Base-by-base conservation (phyloP, 257 asterid genomes). In the Salvia miltiorrhiza region DNA sequence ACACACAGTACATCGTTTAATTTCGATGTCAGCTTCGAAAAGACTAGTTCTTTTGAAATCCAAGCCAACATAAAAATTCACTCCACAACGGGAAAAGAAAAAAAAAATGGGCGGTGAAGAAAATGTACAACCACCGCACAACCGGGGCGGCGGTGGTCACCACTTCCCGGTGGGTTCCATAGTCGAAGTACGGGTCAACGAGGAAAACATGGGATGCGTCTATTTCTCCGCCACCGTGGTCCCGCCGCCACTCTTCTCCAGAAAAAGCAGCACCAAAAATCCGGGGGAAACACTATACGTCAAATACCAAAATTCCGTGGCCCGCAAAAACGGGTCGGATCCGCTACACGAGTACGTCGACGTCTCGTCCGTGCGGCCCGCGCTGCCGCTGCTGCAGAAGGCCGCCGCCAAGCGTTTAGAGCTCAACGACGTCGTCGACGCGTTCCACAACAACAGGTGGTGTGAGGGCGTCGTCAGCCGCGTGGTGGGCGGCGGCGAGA, bases 401-500 rank as follows among this genome's bases (percentile, higher is more conserved):
- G 57, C 63, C 9, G 57, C 63, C 9, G 59, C 58, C 0, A 8
- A 52, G 62, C 13, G 56, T 8, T 82, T 75, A 57, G 74, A 63
- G 26, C 66, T 65, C 0, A 49, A 77, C 70, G 90, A 87, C 82
- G 79, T 66, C 30, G 94, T 89, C 19, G 94, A 89, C 48, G 92
- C 88, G 0, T 82, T 54, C 30, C 72, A 59, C 53, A 65, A 64
- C 52, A 90, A 87, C 21, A 88, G 88, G 23, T 87, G 94, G 92
- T 87, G 96, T 90, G 82, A 75, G 3, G 94, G 92, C 16, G 78
- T 70, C 14, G 79, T 87, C 11, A 76, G 63, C 4, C 43, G 77
- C 14, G 78, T 71, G 9, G 7, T 83, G 35, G 78, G 47, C 6
- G 78, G 72, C 13, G 76, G 63, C 1, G 54, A 33, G 47, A 76